Conservation (phyloP, 2,329 filamentous ascomycete species). For the Colletotrichum truncatum region DNA sequence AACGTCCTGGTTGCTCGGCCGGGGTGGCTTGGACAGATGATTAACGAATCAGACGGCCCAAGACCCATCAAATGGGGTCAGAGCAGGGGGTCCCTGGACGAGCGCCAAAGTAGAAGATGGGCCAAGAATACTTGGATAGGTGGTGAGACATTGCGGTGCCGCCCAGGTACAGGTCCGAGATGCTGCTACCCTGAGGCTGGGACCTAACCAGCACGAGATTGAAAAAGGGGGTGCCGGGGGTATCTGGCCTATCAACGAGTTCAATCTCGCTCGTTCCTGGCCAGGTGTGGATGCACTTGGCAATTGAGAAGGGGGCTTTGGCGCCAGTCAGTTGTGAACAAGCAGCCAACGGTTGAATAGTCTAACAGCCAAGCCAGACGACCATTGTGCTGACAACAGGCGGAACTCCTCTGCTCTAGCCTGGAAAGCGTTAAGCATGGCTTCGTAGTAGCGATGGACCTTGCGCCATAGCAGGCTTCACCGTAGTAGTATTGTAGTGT, state of each 20-base stretch:
- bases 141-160: conserved; percentile 29
- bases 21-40: conserved; percentile 14
- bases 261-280: conserved; percentile 23
- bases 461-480: not conserved
- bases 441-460: not conserved
- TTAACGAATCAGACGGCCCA: conserved; percentile 24
- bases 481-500: not conserved
- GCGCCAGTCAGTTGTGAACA: not conserved
- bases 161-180: conserved; percentile 26
- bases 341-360: conserved; percentile 16
- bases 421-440: not conserved
- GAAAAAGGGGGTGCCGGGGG: conserved; percentile 28
- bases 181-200: conserved; percentile 27
- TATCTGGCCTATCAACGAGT: conserved; percentile 21
- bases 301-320: not conserved
- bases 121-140: conserved; percentile 26
- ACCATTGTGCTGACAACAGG: conserved; percentile 18
- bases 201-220: conserved; percentile 27
- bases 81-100: conserved; percentile 6
- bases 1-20: not conserved
- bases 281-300: not conserved
- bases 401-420: conserved; percentile 15
- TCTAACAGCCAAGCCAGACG: conserved; percentile 12
- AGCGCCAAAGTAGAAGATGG: conserved; percentile 25
- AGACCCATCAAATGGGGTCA: not conserved